A percentile compares a stretch with the other conserved stretches of the same genome.
phyloP scores from a whole-genome alignment of 2,329 filamentous ascomycete species.

The Neopestalotiopsis rosae region DNA sequence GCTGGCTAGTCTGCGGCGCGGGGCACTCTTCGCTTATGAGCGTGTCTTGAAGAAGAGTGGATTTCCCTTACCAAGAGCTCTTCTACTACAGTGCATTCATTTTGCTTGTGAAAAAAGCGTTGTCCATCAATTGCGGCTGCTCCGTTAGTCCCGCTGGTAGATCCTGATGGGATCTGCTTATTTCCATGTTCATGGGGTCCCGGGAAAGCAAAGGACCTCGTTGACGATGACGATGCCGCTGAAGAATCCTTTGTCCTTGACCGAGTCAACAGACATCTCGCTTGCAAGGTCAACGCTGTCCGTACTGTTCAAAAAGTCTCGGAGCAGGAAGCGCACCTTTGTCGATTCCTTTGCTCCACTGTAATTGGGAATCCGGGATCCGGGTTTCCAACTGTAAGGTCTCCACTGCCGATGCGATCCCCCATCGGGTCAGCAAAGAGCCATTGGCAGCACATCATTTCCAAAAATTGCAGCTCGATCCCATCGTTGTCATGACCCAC shows the following conservation, averaged over 20 bases:
- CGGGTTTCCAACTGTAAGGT: neutral
- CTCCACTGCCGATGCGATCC: no score
- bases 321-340: neutral
- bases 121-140: neutral
- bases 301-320: neutral
- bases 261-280: neutral
- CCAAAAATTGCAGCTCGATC: neutral
- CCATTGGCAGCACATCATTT: neutral
- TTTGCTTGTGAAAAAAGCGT: neutral
- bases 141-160: neutral
- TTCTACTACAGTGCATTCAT: no score
- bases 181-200: neutral
- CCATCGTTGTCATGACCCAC: neutral
- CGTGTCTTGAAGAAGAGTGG: neutral
- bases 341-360: neutral
- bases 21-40: neutral
- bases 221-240: neutral
- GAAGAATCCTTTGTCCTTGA: neutral
- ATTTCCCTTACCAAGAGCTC: no score
- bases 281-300: neutral
- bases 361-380: neutral
- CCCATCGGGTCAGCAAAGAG: no score
- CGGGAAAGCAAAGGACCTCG: neutral
- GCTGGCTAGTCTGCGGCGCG: neutral
- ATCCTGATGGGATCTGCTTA: neutral